Percentiles rank a stretch among this genome's conserved stretches.
phyloP scores from a whole-genome alignment of 2,329 filamentous ascomycete species.

The Grosmannia clavigera region DNA sequence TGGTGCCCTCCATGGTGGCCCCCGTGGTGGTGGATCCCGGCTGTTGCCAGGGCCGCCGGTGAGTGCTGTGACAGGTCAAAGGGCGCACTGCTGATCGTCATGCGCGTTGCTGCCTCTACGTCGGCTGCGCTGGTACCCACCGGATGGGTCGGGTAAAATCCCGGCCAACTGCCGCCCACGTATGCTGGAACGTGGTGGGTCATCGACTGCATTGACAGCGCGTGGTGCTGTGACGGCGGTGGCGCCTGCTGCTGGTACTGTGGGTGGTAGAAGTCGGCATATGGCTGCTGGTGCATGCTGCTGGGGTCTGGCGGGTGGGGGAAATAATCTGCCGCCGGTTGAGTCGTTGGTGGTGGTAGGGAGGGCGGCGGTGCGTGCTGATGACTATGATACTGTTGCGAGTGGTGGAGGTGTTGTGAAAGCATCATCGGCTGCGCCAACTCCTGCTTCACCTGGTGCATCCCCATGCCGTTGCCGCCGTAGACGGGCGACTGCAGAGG shows the following conservation, averaged over 20 bases:
- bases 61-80: slow-evolving; percentile 6
- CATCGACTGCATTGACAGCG: background rate
- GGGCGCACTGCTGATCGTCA: slow-evolving; percentile 3
- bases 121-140: background rate
- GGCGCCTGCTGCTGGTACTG: slow-evolving; percentile 1
- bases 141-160: slow-evolving; percentile 5
- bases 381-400: background rate
- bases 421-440: background rate
- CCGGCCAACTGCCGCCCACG: slow-evolving; percentile 7
- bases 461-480: background rate
- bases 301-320: slow-evolving; percentile 1
- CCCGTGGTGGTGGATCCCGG: background rate
- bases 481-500: background rate
- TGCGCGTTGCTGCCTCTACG: background rate
- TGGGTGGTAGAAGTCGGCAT: slow-evolving; percentile 8
- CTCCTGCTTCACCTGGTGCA: background rate
- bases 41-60: background rate
- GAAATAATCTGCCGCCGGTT: slow-evolving; percentile 4
- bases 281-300: slow-evolving; percentile 3
- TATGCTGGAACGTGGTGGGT: background rate
- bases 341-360: background rate
- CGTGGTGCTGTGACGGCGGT: background rate
- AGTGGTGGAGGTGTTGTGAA: background rate
- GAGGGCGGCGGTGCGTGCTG: background rate
- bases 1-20: background rate